Base-by-base conservation (phyloP, 176 grass and related monocot species). In the Ananas comosus region DNA sequence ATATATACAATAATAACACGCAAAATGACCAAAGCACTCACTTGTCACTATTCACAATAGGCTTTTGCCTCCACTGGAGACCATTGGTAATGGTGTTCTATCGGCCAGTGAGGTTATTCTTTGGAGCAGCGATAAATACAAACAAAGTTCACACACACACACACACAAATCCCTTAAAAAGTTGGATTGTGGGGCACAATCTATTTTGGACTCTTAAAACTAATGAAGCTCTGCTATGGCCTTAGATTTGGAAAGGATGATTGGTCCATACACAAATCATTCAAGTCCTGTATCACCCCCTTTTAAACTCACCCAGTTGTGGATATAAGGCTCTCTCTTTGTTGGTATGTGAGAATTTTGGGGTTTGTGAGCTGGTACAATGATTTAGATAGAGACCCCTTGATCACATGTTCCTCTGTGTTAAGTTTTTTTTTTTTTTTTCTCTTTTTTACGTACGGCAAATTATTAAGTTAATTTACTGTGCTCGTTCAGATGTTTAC, bases 121-220 rank as follows among this genome's bases (percentile, higher is more conserved):
- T 61, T 10, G 56, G 56, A 18, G 21, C 56, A 61, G 56, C 56
- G 56, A 61, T n/a, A 61, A 61, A 61, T 61, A 61, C 56, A 61
- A 61, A n/a, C 56, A 8, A 61, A 61, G 12, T 16, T 61, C 56
- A 59, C 56, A 19, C 56, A 59, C n/a, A 61, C 19, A 42, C 33
- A 7, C 33, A 19, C 56, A 61, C 17, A 61, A 42, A 42, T 42
- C 21, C 21, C 14, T 21, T 61, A 57, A 17, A 10, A 19, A 6
- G 13, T 61, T 22, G 7, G 56, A 2, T 9, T 61, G 56, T 61
- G 56, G 56, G 56, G 2, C 11, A 61, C 17, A n/a, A 61, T 61
- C 56, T 61, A 8, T 61, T n/a, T 61, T 61, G 56, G 56, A 22
- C 17, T 19, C n/a, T 61, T 9, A 21, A 19, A 10, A 42, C 13